These are phyloP conservation scores for Ogataea sp. DNA, from an alignment of 805 yeast species.

Conservation along the genomic window DNA sequence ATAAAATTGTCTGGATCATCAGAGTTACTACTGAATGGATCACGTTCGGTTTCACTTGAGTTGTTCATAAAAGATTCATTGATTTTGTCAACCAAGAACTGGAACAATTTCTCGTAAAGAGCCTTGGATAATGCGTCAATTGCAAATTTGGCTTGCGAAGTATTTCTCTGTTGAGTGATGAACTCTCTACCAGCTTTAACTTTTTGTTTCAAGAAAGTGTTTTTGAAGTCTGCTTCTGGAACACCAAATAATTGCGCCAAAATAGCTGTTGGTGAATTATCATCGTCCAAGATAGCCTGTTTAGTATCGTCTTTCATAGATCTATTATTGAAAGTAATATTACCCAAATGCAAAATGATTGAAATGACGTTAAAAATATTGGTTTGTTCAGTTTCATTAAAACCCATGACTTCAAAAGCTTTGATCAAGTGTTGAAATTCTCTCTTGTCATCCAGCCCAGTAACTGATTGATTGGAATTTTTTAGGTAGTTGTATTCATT, in stretches of 20 bases:
- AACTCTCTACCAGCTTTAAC: constrained; percentile 88
- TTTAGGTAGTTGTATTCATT: constrained; percentile 52
- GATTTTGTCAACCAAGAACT: constrained; percentile 64
- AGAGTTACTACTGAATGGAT: too few relatives aligned
- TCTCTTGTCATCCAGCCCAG: constrained; percentile 65
- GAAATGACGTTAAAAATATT: constrained; percentile 65
- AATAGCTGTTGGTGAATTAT: constrained; percentile 33
- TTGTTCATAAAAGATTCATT: constrained; percentile 47
- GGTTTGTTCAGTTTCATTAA: constrained; percentile 45
- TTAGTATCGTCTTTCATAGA: constrained; percentile 44
- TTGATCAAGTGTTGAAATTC: constrained; percentile 57
- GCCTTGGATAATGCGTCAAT: constrained; percentile 85
- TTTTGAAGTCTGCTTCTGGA: constrained; percentile 35
- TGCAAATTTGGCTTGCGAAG: constrained; percentile 71
- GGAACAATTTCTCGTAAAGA: constrained; percentile 77
- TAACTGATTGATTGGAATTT: constrained; percentile 45
- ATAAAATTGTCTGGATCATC: constrained; percentile 23
- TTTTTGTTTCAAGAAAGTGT: constrained; percentile 64
- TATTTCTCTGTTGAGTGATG: constrained; percentile 71
- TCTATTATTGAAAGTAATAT: constrained; percentile 58
- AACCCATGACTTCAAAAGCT: constrained; percentile 72
- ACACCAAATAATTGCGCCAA: constrained; percentile 65
- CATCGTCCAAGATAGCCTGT: constrained; percentile 62
- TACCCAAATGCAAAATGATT: constrained; percentile 77
- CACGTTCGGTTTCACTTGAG: constrained; percentile 22